A percentile compares a stretch with the other conserved stretches of the same genome.
phyloP scores from a whole-genome alignment of 1,284 basidiomycete species.

The Coriolopsis trogii region DNA sequence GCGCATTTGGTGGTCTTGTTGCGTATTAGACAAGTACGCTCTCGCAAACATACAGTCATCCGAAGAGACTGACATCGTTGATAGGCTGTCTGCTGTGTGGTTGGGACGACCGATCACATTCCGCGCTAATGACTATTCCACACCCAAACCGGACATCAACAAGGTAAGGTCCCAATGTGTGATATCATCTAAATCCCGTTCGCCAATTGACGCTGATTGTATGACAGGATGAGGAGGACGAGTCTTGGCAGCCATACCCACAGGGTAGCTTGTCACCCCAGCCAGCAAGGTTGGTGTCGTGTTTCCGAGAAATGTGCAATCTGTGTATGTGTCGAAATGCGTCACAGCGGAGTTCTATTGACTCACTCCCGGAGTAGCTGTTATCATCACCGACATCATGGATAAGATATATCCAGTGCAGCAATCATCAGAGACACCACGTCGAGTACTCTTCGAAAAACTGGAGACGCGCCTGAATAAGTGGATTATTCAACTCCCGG shows the following conservation, averaged over 20 bases:
- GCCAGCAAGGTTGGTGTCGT: constrained; percentile 52
- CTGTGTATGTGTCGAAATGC: constrained; percentile 50
- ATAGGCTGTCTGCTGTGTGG: constrained; percentile 34
- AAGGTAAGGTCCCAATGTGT: constrained; percentile 5
- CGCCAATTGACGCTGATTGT: background rate
- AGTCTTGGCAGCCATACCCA: constrained; percentile 55
- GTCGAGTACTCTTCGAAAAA: constrained; percentile 50
- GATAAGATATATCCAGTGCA: constrained; percentile 77
- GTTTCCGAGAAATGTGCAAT: constrained; percentile 61
- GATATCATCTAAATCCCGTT: background rate
- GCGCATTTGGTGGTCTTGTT: constrained; percentile 85
- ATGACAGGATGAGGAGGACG: constrained; percentile 61
- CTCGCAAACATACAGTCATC: background rate
- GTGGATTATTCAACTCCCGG: constrained; percentile 76
- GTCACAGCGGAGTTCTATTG: background rate
- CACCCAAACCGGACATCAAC: constrained; percentile 11
- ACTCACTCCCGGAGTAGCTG: constrained; percentile 40
- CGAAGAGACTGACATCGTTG: background rate
- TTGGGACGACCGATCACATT: constrained; percentile 32
- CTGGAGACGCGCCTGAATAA: constrained; percentile 74
- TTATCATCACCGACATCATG: constrained; percentile 69
- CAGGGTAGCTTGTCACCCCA: constrained; percentile 48
- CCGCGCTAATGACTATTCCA: constrained; percentile 29
- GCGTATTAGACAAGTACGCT: constrained; percentile 70
- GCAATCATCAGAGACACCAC: constrained; percentile 44